Evolutionary conservation across 495 filamentous ascomycete species (phyloP).

Genomic region (Hamigera avellanea): DNA sequence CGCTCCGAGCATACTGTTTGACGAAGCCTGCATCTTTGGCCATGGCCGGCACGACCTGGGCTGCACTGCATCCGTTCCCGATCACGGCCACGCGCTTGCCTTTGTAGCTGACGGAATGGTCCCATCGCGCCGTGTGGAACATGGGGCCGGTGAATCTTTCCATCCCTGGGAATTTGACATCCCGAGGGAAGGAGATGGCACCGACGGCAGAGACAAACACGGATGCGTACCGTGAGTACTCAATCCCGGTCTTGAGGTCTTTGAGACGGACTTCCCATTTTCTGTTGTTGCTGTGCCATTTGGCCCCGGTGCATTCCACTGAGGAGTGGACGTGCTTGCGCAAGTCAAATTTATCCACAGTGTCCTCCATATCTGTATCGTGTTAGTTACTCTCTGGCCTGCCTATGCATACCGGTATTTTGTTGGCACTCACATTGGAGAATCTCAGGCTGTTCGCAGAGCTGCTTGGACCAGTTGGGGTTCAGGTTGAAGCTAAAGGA

Average conservation of each 20-base stretch:
- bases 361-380: slow-evolving; percentile 39
- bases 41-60: slow-evolving; percentile 49
- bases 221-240: no score
- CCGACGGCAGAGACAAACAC: no score
- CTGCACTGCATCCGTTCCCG: slow-evolving; percentile 33
- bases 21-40: no score
- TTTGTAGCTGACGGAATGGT: slow-evolving; percentile 26
- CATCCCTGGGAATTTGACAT: slow-evolving; percentile 37
- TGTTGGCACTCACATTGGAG: no score
- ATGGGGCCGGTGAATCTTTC: slow-evolving; percentile 34
- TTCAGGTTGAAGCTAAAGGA: slow-evolving; percentile 48
- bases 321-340: slow-evolving; percentile 34
- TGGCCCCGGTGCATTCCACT: slow-evolving; percentile 24
- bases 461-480: slow-evolving; percentile 50
- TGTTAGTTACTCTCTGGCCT: slow-evolving; percentile 47
- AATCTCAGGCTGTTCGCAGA: no score
- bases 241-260: no score
- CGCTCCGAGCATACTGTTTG: no score
- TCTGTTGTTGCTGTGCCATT: slow-evolving; percentile 1
- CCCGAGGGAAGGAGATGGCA: slow-evolving; percentile 34
- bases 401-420: slow-evolving; percentile 42
- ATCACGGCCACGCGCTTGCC: slow-evolving; percentile 40
- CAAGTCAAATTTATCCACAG: slow-evolving; percentile 42
- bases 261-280: slow-evolving; percentile 34
- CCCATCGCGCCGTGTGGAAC: slow-evolving; percentile 41